Percentiles rank a stretch among this genome's conserved stretches.
These are phyloP conservation scores for Batkoa obscura DNA, from an alignment of 371 early-diverging fungal genomes.

Conservation along the genomic window DNA sequence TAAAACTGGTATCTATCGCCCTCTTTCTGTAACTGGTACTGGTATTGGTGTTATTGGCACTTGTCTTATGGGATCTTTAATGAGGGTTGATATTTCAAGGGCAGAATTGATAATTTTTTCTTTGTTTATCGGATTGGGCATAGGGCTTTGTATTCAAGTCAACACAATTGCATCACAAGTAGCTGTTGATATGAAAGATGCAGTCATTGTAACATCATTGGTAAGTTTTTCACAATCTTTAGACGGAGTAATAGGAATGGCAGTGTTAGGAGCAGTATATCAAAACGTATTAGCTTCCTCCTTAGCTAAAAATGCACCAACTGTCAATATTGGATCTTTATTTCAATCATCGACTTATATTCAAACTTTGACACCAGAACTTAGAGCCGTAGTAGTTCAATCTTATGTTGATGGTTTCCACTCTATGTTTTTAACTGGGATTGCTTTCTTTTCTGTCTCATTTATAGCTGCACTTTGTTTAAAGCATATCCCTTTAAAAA, in stretches of 20 bases:
- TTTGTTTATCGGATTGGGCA: slow-evolving; percentile 28
- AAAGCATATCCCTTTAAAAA: not conserved
- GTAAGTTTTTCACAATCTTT: slow-evolving; percentile 33
- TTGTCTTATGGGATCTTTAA: slow-evolving; percentile 24
- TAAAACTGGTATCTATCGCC: slow-evolving; percentile 22
- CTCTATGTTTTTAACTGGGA: not conserved
- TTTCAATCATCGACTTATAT: no score
- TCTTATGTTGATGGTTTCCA: slow-evolving; percentile 5
- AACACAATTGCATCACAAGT: slow-evolving; percentile 34
- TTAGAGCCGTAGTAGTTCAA: no score
- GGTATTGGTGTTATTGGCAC: slow-evolving; percentile 22
- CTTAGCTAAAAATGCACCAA: slow-evolving; percentile 2
- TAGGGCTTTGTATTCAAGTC: slow-evolving; percentile 42
- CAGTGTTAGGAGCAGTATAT: slow-evolving; percentile 28
- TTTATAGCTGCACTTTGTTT: not conserved
- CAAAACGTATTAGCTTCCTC: slow-evolving; percentile 17
- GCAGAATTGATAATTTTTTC: slow-evolving; percentile 22
- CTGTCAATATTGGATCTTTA: not conserved
- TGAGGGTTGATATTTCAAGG: slow-evolving; percentile 11
- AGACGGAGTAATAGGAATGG: slow-evolving; percentile 49
- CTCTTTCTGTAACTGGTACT: slow-evolving; percentile 25
- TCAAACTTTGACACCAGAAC: no score
- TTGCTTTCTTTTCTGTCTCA: slow-evolving; percentile 2
- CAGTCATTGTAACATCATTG: slow-evolving; percentile 43
- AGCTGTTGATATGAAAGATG: slow-evolving; percentile 21